phyloP scores from a whole-genome alignment of 257 asterid species.

The Capsicum chinense region DNA sequence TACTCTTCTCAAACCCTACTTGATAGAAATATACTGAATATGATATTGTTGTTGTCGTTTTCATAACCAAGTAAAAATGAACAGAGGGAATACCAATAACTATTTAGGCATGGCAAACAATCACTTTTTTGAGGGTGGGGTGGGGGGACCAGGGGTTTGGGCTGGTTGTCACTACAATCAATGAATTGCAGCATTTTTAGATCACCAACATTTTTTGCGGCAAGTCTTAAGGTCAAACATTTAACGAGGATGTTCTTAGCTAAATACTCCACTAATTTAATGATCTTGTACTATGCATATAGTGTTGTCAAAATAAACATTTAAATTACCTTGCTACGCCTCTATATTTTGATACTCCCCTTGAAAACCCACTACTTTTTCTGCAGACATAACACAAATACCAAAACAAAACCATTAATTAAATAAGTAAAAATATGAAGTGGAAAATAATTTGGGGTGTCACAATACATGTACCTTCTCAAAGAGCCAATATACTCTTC shows the following conservation, averaged over 20 bases:
- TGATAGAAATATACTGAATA: too few relatives aligned
- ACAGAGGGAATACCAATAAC: not conserved
- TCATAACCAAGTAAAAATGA: not conserved
- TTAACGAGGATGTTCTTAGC: slow-evolving; percentile 1
- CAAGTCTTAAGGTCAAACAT: not conserved
- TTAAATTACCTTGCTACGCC: slow-evolving; percentile 88
- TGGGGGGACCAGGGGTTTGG: too few relatives aligned
- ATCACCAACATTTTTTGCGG: slow-evolving; percentile 7
- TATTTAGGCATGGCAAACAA: not conserved
- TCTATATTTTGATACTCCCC: slow-evolving; percentile 95
- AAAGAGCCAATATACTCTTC: slow-evolving; percentile 92
- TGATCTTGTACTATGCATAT: not conserved
- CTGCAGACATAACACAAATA: slow-evolving; percentile 42
- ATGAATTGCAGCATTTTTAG: not conserved
- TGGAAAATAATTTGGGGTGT: not conserved
- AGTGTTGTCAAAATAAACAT: not conserved
- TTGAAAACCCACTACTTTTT: slow-evolving; percentile 95
- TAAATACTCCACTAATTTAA: not conserved
- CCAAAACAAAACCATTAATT: not conserved
- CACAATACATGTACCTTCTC: slow-evolving; percentile 60
- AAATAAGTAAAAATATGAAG: not conserved
- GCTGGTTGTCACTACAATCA: not conserved
- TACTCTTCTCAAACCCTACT: too few relatives aligned
- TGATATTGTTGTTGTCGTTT: too few relatives aligned
- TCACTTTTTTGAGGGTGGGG: not conserved